Conservation (phyloP, 83 land plant species). For the Thuja plicata region DNA sequence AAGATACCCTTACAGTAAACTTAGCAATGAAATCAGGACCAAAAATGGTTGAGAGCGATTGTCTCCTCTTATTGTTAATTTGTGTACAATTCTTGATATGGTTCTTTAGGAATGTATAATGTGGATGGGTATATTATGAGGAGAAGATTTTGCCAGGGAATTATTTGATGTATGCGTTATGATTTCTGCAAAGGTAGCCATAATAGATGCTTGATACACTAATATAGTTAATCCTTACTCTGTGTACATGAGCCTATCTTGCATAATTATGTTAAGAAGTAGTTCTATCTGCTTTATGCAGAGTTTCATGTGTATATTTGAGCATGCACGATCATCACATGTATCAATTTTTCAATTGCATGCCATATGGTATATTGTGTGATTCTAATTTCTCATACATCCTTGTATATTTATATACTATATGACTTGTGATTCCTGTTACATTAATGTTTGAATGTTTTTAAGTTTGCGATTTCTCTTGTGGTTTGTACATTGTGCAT, state of each 20-base stretch:
- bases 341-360: not conserved
- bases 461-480: not conserved
- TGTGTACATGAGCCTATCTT: not conserved
- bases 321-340: not conserved
- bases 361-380: not conserved
- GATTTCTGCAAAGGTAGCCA: not conserved
- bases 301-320: not conserved
- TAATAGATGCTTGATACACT: not conserved
- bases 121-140: not conserved
- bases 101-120: not conserved
- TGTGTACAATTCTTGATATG: not conserved
- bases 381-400: not conserved
- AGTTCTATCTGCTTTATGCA: not conserved
- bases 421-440: no score
- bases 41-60: not conserved
- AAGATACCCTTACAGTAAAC: not conserved
- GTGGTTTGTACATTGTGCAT: not conserved
- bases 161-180: not conserved
- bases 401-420: not conserved
- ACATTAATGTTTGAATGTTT: not conserved
- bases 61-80: not conserved
- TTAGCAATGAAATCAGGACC: not conserved
- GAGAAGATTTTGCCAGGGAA: slow-evolving; percentile 6
- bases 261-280: not conserved
- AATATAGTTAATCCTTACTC: not conserved